Conservation (phyloP, 108 stramenopile species). For the Parietichytrium sp. region DNA sequence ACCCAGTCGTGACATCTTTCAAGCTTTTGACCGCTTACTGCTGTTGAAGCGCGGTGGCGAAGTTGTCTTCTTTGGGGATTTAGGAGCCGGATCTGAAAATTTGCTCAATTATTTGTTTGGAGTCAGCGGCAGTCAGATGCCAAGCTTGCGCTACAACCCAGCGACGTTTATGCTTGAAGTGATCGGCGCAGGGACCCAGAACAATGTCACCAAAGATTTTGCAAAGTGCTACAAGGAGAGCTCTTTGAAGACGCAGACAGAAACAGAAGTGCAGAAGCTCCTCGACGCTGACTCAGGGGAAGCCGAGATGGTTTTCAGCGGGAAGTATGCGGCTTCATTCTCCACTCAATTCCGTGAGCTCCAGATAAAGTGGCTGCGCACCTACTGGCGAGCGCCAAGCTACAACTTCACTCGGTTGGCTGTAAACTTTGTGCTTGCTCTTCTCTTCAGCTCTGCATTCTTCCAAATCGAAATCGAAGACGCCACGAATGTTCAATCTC, state of each 20-base stretch:
- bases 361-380: not conserved
- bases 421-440: not conserved
- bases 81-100: slow-evolving; percentile 61
- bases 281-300: not conserved
- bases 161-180: slow-evolving; percentile 80
- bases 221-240: not conserved
- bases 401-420: not conserved
- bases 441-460: not conserved
- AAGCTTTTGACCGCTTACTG: slow-evolving; percentile 45
- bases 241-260: not conserved
- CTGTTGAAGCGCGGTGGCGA: slow-evolving; percentile 49
- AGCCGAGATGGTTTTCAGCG: not conserved
- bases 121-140: slow-evolving; percentile 21
- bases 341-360: not conserved
- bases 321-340: not conserved
- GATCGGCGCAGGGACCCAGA: slow-evolving; percentile 50
- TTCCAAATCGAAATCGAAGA: not conserved
- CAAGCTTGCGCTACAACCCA: slow-evolving; percentile 57
- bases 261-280: not conserved
- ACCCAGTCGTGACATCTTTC: slow-evolving; percentile 44
- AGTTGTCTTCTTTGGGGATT: slow-evolving; percentile 51
- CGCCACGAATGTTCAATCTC: not conserved
- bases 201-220: no score
- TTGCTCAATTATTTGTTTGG: slow-evolving; percentile 68
- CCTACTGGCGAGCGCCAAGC: not conserved